Conservation (phyloP, 306 rosid species). For the Pterocarpus santalinus region DNA sequence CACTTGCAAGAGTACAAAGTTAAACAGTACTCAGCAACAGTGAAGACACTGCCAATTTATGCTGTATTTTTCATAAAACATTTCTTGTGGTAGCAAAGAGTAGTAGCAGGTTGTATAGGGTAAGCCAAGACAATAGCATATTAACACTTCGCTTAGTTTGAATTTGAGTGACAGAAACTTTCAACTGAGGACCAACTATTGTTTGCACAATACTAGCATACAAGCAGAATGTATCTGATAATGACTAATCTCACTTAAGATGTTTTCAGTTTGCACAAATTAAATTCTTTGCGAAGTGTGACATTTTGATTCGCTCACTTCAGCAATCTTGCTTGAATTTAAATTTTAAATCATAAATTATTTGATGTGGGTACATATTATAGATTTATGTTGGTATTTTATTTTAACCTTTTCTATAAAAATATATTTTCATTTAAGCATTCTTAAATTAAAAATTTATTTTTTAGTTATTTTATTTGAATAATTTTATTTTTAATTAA, state of each 20-base stretch:
- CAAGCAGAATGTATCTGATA: background rate
- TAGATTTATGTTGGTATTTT: too few species aligned
- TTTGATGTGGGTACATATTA: too few species aligned
- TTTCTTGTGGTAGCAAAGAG: background rate
- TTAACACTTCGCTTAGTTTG: background rate
- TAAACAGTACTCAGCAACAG: background rate
- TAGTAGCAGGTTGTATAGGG: background rate
- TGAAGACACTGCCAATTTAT: background rate
- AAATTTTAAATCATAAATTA: too few species aligned
- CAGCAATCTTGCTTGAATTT: background rate
- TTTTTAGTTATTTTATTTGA: too few species aligned
- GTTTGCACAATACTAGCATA: background rate
- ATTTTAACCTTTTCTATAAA: too few species aligned
- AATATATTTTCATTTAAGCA: too few species aligned
- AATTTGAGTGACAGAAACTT: background rate
- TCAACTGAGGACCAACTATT: background rate
- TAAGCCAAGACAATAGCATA: too few species aligned
- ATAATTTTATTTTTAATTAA: too few species aligned
- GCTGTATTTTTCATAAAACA: background rate
- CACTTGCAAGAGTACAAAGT: background rate
- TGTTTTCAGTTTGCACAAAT: background rate
- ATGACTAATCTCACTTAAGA: background rate
- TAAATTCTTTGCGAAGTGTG: background rate
- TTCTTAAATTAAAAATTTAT: too few species aligned
- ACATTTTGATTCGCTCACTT: background rate